A percentile compares a stretch with the other conserved stretches of the same genome.
These are phyloP conservation scores for Citrus maxima DNA, from an alignment of 345 rosid species.

Conservation along the genomic window DNA sequence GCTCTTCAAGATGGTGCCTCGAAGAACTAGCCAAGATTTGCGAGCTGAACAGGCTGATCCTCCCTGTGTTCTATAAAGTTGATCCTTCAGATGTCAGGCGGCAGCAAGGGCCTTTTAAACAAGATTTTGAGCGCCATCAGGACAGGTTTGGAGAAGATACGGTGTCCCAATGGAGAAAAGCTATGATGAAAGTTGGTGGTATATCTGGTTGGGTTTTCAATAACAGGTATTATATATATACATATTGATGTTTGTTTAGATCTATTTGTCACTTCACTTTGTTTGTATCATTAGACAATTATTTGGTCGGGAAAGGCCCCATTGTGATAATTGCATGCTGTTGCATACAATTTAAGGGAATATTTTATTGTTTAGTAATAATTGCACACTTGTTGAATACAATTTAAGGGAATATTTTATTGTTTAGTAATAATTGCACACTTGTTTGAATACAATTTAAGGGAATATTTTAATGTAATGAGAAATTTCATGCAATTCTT, in stretches of 20 bases:
- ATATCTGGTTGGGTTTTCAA: constrained; percentile 24
- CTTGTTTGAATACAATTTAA: neutral
- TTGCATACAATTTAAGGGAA: neutral
- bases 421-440: neutral
- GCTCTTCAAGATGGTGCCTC: constrained; percentile 46
- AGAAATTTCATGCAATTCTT: neutral
- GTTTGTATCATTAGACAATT: neutral
- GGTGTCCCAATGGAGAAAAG: constrained; percentile 38
- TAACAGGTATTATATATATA: constrained; percentile 1
- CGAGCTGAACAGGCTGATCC: constrained; percentile 28
- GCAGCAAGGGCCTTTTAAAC: constrained; percentile 30
- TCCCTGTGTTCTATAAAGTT: constrained; percentile 49
- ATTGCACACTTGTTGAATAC: neutral
- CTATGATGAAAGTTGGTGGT: constrained; percentile 39
- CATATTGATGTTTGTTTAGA: neutral
- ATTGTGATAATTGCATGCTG: neutral
- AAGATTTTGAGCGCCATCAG: constrained; percentile 25
- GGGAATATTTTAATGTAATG: neutral
- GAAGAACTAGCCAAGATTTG: constrained; percentile 45
- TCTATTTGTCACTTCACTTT: neutral
- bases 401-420: neutral
- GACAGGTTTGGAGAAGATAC: constrained; percentile 17
- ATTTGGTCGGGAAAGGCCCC: too few relatives aligned
- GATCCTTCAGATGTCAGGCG: constrained; percentile 48
- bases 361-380: neutral